Percentiles rank a stretch among this genome's conserved stretches.
These are phyloP conservation scores for Plasmodium knowlesi DNA, from an alignment of 169 alveolate genomes.

Conservation along the genomic window DNA sequence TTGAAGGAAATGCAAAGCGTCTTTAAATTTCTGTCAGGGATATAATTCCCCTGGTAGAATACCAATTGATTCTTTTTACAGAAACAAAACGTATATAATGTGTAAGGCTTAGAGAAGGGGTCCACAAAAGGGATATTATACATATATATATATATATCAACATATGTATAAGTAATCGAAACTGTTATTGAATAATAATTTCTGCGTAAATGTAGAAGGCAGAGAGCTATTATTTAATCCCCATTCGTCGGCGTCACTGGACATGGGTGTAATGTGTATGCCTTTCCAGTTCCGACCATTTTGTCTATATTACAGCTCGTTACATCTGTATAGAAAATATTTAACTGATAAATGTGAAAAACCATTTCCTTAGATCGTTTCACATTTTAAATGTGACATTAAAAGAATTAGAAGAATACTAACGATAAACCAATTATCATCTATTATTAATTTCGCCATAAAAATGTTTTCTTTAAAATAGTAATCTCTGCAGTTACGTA, in stretches of 20 bases:
- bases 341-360: neutral
- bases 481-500: neutral
- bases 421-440: neutral
- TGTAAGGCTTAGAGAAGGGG: neutral
- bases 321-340: neutral
- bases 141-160: no score
- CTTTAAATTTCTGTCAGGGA: no score
- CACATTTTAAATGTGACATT: neutral
- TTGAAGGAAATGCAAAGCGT: neutral
- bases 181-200: neutral
- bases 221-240: neutral
- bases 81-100: neutral
- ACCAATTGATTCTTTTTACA: neutral
- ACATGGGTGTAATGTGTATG: neutral
- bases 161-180: neutral
- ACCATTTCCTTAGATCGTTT: neutral
- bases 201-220: neutral
- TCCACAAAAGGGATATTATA: neutral
- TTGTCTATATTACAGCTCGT: neutral
- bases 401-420: neutral
- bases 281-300: neutral
- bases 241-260: neutral
- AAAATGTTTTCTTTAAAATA: neutral
- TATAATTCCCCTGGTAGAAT: neutral
- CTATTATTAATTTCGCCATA: neutral